phyloP scores from a whole-genome alignment of 768 basidiomycete genomes.

The Hypholoma sublateritium region DNA sequence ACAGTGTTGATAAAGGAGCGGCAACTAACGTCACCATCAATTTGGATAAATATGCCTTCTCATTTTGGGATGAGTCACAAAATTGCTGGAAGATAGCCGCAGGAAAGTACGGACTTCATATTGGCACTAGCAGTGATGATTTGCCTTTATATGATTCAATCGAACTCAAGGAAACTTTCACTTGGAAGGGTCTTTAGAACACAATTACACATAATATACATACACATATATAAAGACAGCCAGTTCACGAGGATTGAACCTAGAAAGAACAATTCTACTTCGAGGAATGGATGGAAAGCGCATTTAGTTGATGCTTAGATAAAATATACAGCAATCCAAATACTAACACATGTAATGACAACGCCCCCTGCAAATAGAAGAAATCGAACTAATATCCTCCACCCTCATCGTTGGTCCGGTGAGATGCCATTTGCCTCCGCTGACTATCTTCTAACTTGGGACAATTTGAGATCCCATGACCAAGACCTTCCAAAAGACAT shows the following conservation, averaged over 20 bases:
- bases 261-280: neutral
- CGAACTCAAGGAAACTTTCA: slow-evolving; percentile 9
- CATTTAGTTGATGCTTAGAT: too few species aligned
- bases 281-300: neutral
- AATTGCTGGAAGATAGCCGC: slow-evolving; percentile 48
- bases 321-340: neutral
- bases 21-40: slow-evolving; percentile 37
- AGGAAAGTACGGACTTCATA: slow-evolving; percentile 49
- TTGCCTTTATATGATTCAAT: slow-evolving; percentile 24
- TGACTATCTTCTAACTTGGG: slow-evolving; percentile 96
- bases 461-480: slow-evolving; percentile 92
- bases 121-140: slow-evolving; percentile 40
- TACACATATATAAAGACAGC: neutral
- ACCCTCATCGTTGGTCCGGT: slow-evolving; percentile 66
- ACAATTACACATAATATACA: neutral
- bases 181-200: slow-evolving; percentile 15
- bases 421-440: slow-evolving; percentile 86
- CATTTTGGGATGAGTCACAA: slow-evolving; percentile 53
- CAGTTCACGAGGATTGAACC: neutral
- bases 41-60: slow-evolving; percentile 70
- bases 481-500: slow-evolving; percentile 61
- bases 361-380: too few species aligned
- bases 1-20: slow-evolving; percentile 48
- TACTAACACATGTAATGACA: neutral
- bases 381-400: slow-evolving; percentile 35